These are phyloP conservation scores for Lasiodiplodia hormozganensis DNA, from an alignment of 2,329 filamentous ascomycete genomes.

Conservation along the genomic window DNA sequence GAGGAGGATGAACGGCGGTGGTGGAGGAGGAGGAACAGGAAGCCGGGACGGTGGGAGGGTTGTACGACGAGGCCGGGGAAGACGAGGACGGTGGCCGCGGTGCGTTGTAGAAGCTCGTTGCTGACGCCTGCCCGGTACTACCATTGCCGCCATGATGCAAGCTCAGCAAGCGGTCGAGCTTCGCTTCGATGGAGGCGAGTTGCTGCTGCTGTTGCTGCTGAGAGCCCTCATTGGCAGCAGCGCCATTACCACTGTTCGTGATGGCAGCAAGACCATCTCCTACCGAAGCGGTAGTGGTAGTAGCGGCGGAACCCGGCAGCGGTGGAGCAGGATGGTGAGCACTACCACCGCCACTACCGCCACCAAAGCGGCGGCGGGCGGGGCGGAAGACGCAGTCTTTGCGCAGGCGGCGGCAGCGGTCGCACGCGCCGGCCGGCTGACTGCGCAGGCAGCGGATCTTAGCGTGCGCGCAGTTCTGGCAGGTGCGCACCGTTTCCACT, in stretches of 20 bases:
- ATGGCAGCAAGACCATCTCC: not conserved
- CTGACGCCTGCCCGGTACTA: no score
- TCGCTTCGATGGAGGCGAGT: constrained; percentile 5
- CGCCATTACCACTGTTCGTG: not conserved
- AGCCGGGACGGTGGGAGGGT: not conserved
- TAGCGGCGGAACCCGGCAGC: not conserved
- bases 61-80: not conserved
- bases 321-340: no score
- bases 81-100: not conserved
- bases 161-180: not conserved
- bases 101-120: not conserved
- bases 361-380: constrained; percentile 44
- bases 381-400: constrained; percentile 48
- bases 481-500: constrained; percentile 32
- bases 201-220: not conserved
- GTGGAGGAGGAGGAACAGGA: not conserved
- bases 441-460: constrained; percentile 44
- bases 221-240: not conserved
- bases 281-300: not conserved
- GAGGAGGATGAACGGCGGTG: not conserved
- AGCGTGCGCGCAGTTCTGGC: constrained; percentile 42
- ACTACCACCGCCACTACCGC: constrained; percentile 38
- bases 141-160: constrained; percentile 33
- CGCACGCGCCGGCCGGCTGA: constrained; percentile 39
- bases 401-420: constrained; percentile 40